Conservation (phyloP, 1,139 yeast species). For the Casaregolazyma suthepensis region DNA sequence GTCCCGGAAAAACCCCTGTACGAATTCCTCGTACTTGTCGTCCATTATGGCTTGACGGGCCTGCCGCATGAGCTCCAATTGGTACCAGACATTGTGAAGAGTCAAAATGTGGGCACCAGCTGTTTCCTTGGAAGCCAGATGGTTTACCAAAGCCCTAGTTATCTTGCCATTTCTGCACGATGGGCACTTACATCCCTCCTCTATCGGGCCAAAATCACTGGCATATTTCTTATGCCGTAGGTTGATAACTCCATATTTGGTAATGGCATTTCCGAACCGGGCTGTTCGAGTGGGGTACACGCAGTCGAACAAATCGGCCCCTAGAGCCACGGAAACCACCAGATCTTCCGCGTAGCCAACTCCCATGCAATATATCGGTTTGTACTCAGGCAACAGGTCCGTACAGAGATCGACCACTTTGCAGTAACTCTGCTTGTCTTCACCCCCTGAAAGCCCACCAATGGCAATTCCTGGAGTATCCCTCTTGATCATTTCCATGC, state of each 20-base stretch:
- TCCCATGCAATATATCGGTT: constrained; percentile 44
- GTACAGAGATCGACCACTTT: constrained; percentile 37
- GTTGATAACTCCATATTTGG: constrained; percentile 35
- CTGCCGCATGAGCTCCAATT: constrained; percentile 37
- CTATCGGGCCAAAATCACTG: constrained; percentile 35
- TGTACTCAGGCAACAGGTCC: constrained; percentile 36
- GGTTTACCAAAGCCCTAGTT: constrained; percentile 35
- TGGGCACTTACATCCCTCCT: constrained; percentile 39
- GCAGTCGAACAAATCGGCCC: constrained; percentile 43
- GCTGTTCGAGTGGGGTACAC: constrained; percentile 44
- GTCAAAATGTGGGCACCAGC: constrained; percentile 41
- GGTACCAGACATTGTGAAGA: constrained; percentile 39
- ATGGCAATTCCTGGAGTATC: constrained; percentile 44
- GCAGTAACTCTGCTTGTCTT: constrained; percentile 38
- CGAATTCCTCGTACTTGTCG: constrained; percentile 36
- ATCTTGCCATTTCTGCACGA: constrained; percentile 31
- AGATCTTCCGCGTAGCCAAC: constrained; percentile 44
- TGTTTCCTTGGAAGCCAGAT: constrained; percentile 37
- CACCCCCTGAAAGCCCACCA: constrained; percentile 44
- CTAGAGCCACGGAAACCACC: constrained; percentile 41
- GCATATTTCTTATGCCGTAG: constrained; percentile 32
- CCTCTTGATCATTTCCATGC: constrained; percentile 38
- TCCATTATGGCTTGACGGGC: constrained; percentile 37
- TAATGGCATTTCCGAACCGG: constrained; percentile 41
- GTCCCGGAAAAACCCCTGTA: constrained; percentile 32